Base-by-base conservation (phyloP, 2,329 filamentous ascomycete genomes). In the Trichoderma oligosporum region DNA sequence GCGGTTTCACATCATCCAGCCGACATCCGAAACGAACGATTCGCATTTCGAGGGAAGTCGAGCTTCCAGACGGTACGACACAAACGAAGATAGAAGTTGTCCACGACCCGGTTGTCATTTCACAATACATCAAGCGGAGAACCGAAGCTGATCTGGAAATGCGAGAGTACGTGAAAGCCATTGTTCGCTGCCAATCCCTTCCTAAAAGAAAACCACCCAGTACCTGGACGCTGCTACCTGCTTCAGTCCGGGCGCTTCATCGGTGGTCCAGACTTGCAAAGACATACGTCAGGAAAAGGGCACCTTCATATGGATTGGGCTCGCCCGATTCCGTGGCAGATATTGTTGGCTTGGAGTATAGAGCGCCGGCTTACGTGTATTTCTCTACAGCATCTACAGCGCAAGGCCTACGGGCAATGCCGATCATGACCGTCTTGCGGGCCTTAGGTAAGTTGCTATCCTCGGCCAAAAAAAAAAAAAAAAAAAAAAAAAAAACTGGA, bases 91-190 rank as follows among this genome's bases (percentile, higher is more conserved):
- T 87, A 55, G 82, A 91, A 64, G 74, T 86, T 14, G 80, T 96
- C 27, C 86, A 86, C 63, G 91, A 97, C 69, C 85, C 88, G 2
- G 85, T 89, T 48, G 91, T 97, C 49, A 96, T 96, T 71, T 84
- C 88, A 60, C 88, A 92, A 70, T 99, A 99, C 70, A 82, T 89
- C 68, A 91, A 89, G 73, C 81, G 88, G 61, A 85, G 89, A 63
- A 83, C 87, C 59, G 83, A 86, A 63, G 79, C 84, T 60, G 84
- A 91, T 62, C 80, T 89, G 59, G 82, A 89, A 62, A 82, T 84
- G 61, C 86, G 88, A 73, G 88, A 89, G 83, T 91, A 79, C 66
- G 85, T 81, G 41, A 39, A 52, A 60, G 47, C 24, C 27, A 57
- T 57, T 25, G 42, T 63, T 33, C 57, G 60, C 25, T 27, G 25